Percentiles rank a stretch among this genome's conserved stretches.
Evolutionary conservation across 768 basidiomycete genomes (phyloP).

Genomic region (Tremella yokohamensis): DNA sequence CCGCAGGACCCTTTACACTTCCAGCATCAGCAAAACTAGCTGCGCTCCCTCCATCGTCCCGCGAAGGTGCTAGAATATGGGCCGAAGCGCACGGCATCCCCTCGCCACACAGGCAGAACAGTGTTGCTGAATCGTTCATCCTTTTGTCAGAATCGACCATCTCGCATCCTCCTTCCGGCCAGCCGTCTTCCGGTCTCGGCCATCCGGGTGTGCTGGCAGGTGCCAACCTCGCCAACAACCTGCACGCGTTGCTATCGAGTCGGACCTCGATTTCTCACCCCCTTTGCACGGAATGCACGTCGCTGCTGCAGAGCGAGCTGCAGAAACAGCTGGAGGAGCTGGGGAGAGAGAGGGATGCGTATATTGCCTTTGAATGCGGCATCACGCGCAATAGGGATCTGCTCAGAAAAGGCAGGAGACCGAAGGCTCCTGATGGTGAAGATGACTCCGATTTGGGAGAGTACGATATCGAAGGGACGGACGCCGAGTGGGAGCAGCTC

Average conservation of each 20-base stretch:
- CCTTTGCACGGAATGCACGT: conserved; percentile 89
- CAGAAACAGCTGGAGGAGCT: conserved; percentile 82
- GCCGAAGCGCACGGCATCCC: conserved; percentile 19
- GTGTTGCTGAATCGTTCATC: conserved; percentile 34
- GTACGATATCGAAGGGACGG: conserved; percentile 34
- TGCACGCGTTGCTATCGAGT: conserved; percentile 46
- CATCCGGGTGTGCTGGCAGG: conserved; percentile 49
- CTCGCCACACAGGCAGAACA: not conserved
- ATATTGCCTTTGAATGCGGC: conserved; percentile 87
- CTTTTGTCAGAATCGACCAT: conserved; percentile 47
- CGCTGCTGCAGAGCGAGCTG: conserved; percentile 69
- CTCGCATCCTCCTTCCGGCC: conserved; percentile 2
- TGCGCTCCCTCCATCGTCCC: conserved; percentile 55
- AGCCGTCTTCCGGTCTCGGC: conserved; percentile 61
- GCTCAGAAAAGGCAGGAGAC: conserved; percentile 58
- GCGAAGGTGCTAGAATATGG: conserved; percentile 30
- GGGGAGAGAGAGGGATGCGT: conserved; percentile 85
- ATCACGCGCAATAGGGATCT: conserved; percentile 71
- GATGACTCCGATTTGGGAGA: conserved; percentile 50
- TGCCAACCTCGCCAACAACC: conserved; percentile 30
- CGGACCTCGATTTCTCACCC: conserved; percentile 73
- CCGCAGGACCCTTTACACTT: conserved; percentile 46
- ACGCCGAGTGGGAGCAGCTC: conserved; percentile 36
- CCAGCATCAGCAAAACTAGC: conserved; percentile 42
- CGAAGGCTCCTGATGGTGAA: conserved; percentile 55